phyloP scores from a whole-genome alignment of 2,329 filamentous ascomycete species.

The Scopulariopsis brevicaulis region DNA sequence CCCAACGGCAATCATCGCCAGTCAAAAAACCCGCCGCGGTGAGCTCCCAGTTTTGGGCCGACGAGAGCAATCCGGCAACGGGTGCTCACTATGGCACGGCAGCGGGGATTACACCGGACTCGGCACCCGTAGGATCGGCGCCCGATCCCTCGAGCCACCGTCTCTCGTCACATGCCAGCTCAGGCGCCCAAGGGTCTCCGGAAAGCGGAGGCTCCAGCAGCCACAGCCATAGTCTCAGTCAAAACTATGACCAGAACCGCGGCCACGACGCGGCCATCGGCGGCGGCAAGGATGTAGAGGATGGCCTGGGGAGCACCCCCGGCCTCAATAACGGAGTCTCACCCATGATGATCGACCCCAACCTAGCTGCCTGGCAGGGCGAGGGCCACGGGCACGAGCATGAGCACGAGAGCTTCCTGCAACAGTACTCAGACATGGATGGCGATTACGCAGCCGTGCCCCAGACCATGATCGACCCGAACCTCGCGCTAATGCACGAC shows the following conservation, averaged over 20 bases:
- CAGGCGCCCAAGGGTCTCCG: neutral
- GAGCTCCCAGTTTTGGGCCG: neutral
- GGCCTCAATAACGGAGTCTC: neutral
- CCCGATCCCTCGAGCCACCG: neutral
- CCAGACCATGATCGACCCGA: slow-evolving; percentile 3
- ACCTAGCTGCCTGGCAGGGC: slow-evolving; percentile 1
- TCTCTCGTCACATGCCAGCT: neutral
- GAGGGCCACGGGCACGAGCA: slow-evolving; percentile 2
- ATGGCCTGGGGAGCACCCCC: neutral
- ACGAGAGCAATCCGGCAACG: neutral
- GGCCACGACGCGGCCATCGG: neutral
- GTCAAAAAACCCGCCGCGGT: neutral
- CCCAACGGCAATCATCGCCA: neutral
- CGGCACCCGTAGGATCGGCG: neutral
- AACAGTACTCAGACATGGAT: slow-evolving; percentile 4
- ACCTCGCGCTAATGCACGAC: slow-evolving; percentile 1
- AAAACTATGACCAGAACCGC: neutral
- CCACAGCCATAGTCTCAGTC: neutral
- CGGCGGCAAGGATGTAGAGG: neutral
- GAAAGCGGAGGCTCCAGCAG: neutral
- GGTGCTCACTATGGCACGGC: neutral
- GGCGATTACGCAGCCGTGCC: slow-evolving; percentile 1
- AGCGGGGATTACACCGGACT: neutral
- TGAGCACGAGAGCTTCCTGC: slow-evolving; percentile 4
- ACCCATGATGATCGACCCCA: slow-evolving; percentile 4